phyloP scores from a whole-genome alignment of 139 green algal genomes.

The Pleodorina starrii region DNA sequence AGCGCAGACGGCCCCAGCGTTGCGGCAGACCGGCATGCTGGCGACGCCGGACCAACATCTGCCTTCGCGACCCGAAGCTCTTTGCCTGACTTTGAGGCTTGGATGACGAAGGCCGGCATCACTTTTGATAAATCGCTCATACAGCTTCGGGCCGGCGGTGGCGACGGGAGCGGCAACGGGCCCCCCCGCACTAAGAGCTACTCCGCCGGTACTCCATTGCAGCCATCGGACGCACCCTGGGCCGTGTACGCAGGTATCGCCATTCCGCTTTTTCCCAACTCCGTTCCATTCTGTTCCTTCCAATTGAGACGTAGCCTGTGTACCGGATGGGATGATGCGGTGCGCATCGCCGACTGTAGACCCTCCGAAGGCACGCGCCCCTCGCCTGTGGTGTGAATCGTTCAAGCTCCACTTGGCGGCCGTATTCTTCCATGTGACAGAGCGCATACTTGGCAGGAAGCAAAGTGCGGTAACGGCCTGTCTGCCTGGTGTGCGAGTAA shows the following conservation, averaged over 20 bases:
- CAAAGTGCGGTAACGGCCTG: no score
- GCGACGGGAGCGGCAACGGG: no score
- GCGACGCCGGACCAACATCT: no score
- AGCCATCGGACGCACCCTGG: conserved; percentile 20
- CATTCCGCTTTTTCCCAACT: background rate
- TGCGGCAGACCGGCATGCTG: no score
- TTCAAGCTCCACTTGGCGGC: background rate
- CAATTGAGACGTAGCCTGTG: background rate
- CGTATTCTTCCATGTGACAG: background rate
- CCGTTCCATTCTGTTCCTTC: background rate
- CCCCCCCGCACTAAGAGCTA: background rate
- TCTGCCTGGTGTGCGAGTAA: no score
- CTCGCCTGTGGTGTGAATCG: background rate
- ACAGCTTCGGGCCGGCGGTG: background rate
- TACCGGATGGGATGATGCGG: background rate
- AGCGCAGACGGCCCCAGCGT: no score
- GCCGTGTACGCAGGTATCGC: background rate
- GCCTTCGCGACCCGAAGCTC: no score
- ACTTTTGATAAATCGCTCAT: conserved; percentile 27
- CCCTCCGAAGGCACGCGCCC: background rate
- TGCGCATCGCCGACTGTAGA: background rate
- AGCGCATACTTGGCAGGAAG: no score
- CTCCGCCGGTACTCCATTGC: background rate
- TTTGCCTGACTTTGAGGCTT: background rate
- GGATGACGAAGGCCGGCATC: conserved; percentile 19